Percentiles rank a stretch among this genome's conserved stretches.
phyloP scores from a whole-genome alignment of 441 rosid species.

The Breynia disticha region DNA sequence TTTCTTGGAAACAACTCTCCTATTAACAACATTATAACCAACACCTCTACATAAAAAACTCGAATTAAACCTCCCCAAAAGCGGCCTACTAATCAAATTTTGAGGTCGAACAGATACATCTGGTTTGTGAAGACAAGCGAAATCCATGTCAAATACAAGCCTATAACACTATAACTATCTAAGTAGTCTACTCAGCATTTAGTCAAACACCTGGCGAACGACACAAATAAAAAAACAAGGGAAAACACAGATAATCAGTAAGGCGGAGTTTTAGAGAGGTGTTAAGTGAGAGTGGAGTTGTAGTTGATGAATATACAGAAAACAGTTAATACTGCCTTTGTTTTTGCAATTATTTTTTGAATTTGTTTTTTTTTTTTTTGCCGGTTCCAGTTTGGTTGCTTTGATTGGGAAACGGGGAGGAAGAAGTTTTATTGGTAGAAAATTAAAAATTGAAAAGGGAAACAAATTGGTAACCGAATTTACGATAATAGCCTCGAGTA shows the following conservation, averaged over 20 bases:
- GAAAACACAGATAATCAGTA: constrained; percentile 10
- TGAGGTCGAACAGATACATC: constrained; percentile 28
- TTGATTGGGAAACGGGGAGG: no score
- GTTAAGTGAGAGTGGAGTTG: not conserved
- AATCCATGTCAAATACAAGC: constrained; percentile 41
- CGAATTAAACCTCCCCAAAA: constrained; percentile 21
- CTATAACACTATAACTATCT: not conserved
- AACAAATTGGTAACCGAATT: no score
- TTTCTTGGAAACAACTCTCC: constrained; percentile 21
- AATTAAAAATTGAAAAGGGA: no score
- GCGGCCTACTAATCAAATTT: constrained; percentile 12
- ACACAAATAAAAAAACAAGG: not conserved
- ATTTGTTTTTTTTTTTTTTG: no score
- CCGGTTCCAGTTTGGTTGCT: no score
- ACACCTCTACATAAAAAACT: constrained; percentile 31
- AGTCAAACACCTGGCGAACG: constrained; percentile 36
- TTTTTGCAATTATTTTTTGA: no score
- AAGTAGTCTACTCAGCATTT: constrained; percentile 26
- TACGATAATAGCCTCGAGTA: no score
- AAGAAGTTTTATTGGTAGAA: no score
- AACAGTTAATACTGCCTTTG: no score
- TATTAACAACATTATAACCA: constrained; percentile 25
- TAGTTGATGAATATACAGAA: no score
- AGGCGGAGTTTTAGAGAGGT: constrained; percentile 18
- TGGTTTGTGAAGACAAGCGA: constrained; percentile 36